Base-by-base conservation (phyloP, 1,284 basidiomycete genomes). In the Ceratobasidium sp. region DNA sequence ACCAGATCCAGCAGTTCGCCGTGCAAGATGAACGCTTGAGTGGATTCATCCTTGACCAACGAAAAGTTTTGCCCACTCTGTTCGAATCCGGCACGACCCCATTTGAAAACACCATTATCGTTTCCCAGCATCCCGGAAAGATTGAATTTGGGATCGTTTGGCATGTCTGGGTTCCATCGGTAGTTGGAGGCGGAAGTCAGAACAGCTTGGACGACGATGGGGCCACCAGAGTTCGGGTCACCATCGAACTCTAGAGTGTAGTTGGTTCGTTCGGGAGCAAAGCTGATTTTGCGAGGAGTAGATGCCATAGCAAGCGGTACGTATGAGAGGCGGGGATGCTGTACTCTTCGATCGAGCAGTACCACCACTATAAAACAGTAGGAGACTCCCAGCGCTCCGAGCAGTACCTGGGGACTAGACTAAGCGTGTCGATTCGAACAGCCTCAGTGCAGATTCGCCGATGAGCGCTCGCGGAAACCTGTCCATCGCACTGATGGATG, bases 101-200 rank as follows among this genome's bases (percentile, higher is more conserved):
- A 67, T 30, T 39, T 52, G 34, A 67, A 57, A 0, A 8, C 23
- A 6, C 64, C 64, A 53, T 67, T 55, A n/a, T 67, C 52, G 36
- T 67, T 67, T 23, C 64, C 64, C 26, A 67, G n/a, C 18, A 43
- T 41, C 6, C n/a, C 23, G 30, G 64, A 67, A n/a, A 67, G 50
- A 39, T 67, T 57, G 36, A 67, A 67, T 32, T 65, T 14, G 14
- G 48, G 46, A 18, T 65, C 62, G n/a, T 30, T 23, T 1, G 48
- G 62, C 18, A 23, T 10, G 23, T 50, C 32, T 12, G 62, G 62
- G 48, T 65, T 65, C 62, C 62, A 65, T 52, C 62, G 46, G 34
- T 50, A 41, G 0, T 34, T 43, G 9, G 59, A 61, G 26, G 10
- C 18, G 16, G 23, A 10, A 1, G 23, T 18, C 12, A 28, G 50